A percentile compares a stretch with the other conserved stretches of the same genome.
Conservation (phyloP, 2,329 filamentous ascomycete species). For the Claviceps humidiphila region DNA sequence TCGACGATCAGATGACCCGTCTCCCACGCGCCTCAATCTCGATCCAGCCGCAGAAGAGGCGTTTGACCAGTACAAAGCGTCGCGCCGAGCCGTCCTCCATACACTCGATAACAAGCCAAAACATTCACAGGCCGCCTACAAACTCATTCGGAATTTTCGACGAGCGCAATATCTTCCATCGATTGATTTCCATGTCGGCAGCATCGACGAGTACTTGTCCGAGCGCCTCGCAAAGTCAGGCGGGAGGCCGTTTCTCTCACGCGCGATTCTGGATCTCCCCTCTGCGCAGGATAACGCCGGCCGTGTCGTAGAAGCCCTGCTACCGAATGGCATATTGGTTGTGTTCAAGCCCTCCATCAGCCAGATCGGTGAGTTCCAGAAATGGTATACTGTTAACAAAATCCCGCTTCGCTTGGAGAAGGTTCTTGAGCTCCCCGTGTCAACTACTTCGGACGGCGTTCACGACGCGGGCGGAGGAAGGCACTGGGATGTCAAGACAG, state of each 20-base stretch:
- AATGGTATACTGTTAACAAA: constrained; percentile 32
- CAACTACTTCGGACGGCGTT: constrained; percentile 26
- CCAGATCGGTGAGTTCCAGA: constrained; percentile 52
- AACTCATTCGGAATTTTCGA: constrained; percentile 52
- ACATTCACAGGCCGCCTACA: constrained; percentile 51
- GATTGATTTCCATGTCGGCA: constrained; percentile 61
- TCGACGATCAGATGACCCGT: constrained; percentile 7
- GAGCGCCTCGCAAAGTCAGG: constrained; percentile 30
- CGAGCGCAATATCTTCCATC: constrained; percentile 56
- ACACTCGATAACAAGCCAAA: constrained; percentile 53
- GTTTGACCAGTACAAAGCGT: constrained; percentile 31
- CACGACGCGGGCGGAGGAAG: constrained; percentile 38
- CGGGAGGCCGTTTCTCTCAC: constrained; percentile 50
- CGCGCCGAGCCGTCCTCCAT: constrained; percentile 57
- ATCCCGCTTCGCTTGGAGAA: constrained; percentile 44
- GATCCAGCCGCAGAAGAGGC: constrained; percentile 16
- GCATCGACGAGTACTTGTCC: constrained; percentile 49
- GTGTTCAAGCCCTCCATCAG: constrained; percentile 69
- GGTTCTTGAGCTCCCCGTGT: constrained; percentile 42
- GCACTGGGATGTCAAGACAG: constrained; percentile 50
- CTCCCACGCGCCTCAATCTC: constrained; percentile 14
- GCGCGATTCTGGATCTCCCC: constrained; percentile 64
- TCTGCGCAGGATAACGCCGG: constrained; percentile 36
- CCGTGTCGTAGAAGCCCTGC: constrained; percentile 42
- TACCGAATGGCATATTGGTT: constrained; percentile 49